These are phyloP conservation scores for Syncephalastrum racemosum DNA, from an alignment of 371 early-diverging fungal genomes.

Conservation along the genomic window DNA sequence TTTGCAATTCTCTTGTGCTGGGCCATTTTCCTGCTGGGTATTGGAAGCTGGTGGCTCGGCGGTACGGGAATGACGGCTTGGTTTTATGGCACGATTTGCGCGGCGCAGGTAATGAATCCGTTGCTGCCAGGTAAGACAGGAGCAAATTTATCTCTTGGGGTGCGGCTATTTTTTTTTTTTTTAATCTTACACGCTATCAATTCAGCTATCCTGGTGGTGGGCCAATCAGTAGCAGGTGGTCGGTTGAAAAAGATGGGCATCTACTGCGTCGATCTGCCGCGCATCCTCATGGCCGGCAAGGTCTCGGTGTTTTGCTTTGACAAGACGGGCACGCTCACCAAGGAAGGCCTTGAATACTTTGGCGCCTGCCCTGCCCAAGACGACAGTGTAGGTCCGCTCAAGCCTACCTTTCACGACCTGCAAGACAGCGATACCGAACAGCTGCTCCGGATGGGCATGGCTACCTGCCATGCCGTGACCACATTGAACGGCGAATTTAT, in stretches of 20 bases:
- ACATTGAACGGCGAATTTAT: conserved; percentile 56
- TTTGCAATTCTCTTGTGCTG: conserved; percentile 58
- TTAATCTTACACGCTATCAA: conserved; percentile 53
- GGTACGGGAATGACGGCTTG: conserved; percentile 52
- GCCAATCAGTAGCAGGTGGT: conserved; percentile 75
- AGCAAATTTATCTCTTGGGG: background rate
- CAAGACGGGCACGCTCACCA: conserved; percentile 62
- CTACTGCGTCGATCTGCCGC: conserved; percentile 71
- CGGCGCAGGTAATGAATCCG: conserved; percentile 69
- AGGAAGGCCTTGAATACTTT: conserved; percentile 56
- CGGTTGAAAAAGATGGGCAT: conserved; percentile 61
- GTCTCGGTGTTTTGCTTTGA: conserved; percentile 88
- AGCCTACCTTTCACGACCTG: conserved; percentile 10
- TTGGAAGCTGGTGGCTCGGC: conserved; percentile 60
- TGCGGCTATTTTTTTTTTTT: conserved; percentile 5
- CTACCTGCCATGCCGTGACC: conserved; percentile 75
- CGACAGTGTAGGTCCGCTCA: background rate
- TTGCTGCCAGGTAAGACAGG: conserved; percentile 40
- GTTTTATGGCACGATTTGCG: conserved; percentile 66
- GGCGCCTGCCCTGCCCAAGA: conserved; percentile 29
- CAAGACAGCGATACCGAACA: conserved; percentile 18
- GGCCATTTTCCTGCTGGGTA: conserved; percentile 56
- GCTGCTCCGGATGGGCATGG: conserved; percentile 55
- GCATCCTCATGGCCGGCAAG: conserved; percentile 87
- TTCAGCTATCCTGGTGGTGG: conserved; percentile 76